These are phyloP conservation scores for Tuber indicum DNA, from an alignment of 495 filamentous ascomycete species.

Conservation along the genomic window DNA sequence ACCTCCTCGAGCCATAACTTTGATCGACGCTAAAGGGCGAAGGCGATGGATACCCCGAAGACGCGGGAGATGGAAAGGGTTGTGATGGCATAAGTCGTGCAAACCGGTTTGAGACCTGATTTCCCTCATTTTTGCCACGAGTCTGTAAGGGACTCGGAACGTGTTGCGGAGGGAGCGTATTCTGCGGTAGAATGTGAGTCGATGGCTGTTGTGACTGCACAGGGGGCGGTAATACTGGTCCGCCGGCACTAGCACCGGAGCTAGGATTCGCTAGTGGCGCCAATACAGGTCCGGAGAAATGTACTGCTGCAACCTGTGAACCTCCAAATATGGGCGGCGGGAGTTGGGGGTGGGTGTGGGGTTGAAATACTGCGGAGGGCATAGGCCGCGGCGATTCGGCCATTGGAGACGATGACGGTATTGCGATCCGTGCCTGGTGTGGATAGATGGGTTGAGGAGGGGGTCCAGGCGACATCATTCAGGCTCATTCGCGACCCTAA, in stretches of 20 bases:
- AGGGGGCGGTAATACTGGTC: constrained; percentile 32
- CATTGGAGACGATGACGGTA: constrained; percentile 39
- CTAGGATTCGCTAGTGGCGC: constrained; percentile 32
- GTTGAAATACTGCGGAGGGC: constrained; percentile 21
- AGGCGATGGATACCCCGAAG: constrained; percentile 31
- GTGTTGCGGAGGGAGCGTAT: constrained; percentile 28
- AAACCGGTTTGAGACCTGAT: constrained; percentile 29
- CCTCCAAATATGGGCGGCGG: constrained; percentile 36
- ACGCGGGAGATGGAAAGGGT: constrained; percentile 22
- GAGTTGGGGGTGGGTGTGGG: constrained; percentile 24
- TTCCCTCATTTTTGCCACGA: constrained; percentile 22
- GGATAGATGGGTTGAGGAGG: constrained; percentile 41
- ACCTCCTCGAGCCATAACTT: constrained; percentile 25
- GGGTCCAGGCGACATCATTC: constrained; percentile 44
- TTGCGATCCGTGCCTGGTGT: constrained; percentile 22
- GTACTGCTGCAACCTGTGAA: constrained; percentile 23
- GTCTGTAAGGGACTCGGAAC: constrained; percentile 29
- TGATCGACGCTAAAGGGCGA: constrained; percentile 21
- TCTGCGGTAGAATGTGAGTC: constrained; percentile 28
- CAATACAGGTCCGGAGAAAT: constrained; percentile 36
- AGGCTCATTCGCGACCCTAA: constrained; percentile 39
- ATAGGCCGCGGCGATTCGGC: constrained; percentile 38
- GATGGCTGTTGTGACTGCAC: constrained; percentile 25
- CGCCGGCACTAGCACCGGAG: constrained; percentile 23
- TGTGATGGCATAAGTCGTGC: constrained; percentile 23